These are phyloP conservation scores for Simplicillium aogashimaense DNA, from an alignment of 2,329 filamentous ascomycete species.

Conservation along the genomic window DNA sequence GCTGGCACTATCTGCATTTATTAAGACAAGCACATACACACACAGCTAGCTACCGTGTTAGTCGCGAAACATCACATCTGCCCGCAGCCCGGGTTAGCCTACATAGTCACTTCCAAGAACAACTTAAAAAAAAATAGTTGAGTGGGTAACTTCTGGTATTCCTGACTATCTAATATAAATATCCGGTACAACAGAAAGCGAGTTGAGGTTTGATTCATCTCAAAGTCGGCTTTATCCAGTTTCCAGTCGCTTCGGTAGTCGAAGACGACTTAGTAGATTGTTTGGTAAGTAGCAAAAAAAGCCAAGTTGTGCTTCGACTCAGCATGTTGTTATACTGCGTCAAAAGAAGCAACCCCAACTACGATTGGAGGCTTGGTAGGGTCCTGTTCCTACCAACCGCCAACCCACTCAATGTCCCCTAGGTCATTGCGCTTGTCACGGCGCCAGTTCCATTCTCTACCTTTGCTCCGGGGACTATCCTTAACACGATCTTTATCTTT, in stretches of 20 bases:
- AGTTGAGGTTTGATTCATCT: conserved; percentile 34
- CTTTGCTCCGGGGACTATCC: conserved; percentile 47
- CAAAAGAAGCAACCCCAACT: conserved; percentile 33
- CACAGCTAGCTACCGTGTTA: too few species aligned
- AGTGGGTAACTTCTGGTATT: conserved; percentile 63
- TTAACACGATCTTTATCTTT: conserved; percentile 33
- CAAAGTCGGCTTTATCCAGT: too few species aligned
- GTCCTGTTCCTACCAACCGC: conserved; percentile 64
- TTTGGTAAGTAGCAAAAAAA: too few species aligned
- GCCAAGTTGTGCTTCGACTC: conserved; percentile 7
- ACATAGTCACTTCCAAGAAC: conserved; percentile 2
- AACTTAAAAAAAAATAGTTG: conserved; percentile 17
- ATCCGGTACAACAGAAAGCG: conserved; percentile 57
- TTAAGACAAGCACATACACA: too few species aligned
- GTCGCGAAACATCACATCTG: background rate
- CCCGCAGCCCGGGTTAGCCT: background rate
- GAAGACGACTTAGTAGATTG: too few species aligned
- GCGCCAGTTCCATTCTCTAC: conserved; percentile 52
- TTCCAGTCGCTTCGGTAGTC: too few species aligned
- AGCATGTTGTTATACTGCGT: conserved; percentile 8
- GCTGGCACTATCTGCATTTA: too few species aligned
- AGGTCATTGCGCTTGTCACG: conserved; percentile 56
- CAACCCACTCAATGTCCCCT: conserved; percentile 87
- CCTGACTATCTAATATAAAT: conserved; percentile 24
- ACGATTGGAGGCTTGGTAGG: conserved; percentile 47